phyloP scores from a whole-genome alignment of 148 eudicot genomes.

The Cornus florida region DNA sequence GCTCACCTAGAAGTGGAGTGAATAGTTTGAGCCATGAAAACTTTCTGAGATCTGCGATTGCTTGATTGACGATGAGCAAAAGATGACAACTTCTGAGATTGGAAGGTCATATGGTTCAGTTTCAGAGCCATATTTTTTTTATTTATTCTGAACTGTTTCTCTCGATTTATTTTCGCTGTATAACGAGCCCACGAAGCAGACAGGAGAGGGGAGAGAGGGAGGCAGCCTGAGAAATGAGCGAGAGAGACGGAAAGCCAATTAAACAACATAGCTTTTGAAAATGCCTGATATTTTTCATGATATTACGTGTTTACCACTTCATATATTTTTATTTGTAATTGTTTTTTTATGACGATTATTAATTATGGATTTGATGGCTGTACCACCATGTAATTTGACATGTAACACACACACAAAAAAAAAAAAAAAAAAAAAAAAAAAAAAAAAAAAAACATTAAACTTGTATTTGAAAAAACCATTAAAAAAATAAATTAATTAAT shows the following conservation, averaged over 20 bases:
- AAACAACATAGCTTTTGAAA: background rate
- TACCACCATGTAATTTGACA: too few relatives aligned
- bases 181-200: background rate
- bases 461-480: too few relatives aligned
- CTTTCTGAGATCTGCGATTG: constrained; percentile 38
- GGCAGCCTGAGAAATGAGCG: background rate
- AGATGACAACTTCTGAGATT: too few relatives aligned
- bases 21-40: constrained; percentile 45
- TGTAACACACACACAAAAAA: too few relatives aligned
- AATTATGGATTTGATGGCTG: too few relatives aligned
- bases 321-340: too few relatives aligned
- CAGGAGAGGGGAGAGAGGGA: background rate
- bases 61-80: too few relatives aligned
- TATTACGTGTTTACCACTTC: background rate
- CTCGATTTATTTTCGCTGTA: background rate
- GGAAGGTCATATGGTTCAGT: constrained; percentile 6
- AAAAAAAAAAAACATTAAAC: too few relatives aligned
- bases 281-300: background rate
- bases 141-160: background rate
- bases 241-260: background rate
- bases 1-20: constrained; percentile 35
- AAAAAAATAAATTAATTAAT: too few relatives aligned
- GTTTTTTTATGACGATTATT: too few relatives aligned
- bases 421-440: too few relatives aligned
- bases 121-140: constrained; percentile 36